Evolutionary conservation across 805 yeast species (phyloP), one percentile per base, ranked within the genome.

Genomic region (Wickerhamomyces mucosus): DNA sequence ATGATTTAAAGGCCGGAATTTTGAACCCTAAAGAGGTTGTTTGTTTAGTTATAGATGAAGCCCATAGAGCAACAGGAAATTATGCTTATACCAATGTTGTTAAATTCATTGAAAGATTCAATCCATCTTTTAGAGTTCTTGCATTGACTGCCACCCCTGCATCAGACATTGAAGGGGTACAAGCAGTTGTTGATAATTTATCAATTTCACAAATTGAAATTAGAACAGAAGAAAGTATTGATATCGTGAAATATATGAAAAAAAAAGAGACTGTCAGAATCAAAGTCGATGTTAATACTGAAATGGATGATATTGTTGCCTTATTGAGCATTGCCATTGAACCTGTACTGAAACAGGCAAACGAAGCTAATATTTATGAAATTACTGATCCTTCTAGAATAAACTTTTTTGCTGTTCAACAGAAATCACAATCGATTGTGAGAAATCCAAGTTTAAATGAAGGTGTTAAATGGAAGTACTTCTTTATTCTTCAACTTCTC

Each of bases 61-160:
- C 98, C 0, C 99, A 92, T 54, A 63, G 95, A 29, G 86, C 96
- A 0, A 78, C 78, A 31, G 96, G 96, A 1, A 79, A 83, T 33
- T 88, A 86, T 50, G 81, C 97, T 1, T 89, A 89, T 48, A 78
- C 78, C 28, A 79, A 81, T 34, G 88, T 89, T n/a, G 83, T 82
- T 3, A 63, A 72, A 39, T 76, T 72, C 43, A 52, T 82, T 10
- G 66, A 68, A 18, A 56, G 83, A 31, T 75, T 74, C 48, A 77
- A 73, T 38, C 65, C 72, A 2, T 72, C 83, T 2, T 79, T 75
- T 42, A 62, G 98, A 27, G 62, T 88, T 0, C 54, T 92, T 31
- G 97, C 95, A 0, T 61, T 92, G 39, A 86, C 97, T 0, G 99
- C 99, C 1, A 92, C 99, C 0, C 99, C 99, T 0, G 92, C 96